These are phyloP conservation scores for Cutaneotrichosporon spelunceum DNA, from an alignment of 1,284 basidiomycete species.

Conservation along the genomic window DNA sequence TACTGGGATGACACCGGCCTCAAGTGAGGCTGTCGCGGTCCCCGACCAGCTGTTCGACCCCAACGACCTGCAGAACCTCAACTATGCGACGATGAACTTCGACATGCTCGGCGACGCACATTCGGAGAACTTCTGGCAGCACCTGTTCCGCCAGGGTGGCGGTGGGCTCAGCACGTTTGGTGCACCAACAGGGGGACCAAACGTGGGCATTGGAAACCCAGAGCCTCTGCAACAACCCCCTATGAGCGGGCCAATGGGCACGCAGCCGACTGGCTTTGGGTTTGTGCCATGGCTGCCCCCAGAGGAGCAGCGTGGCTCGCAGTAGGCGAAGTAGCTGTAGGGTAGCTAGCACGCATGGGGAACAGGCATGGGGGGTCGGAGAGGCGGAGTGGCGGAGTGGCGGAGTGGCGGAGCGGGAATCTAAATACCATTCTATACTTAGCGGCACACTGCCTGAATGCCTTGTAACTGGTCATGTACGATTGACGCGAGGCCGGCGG, in stretches of 20 bases:
- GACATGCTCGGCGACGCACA: constrained; percentile 22
- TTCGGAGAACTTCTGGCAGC: constrained; percentile 19
- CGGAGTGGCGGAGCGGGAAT: too few relatives aligned
- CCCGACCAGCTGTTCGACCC: constrained; percentile 21
- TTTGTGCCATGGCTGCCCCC: constrained; percentile 20
- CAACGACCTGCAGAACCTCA: constrained; percentile 22
- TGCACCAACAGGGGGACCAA: background rate
- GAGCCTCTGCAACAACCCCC: constrained; percentile 3
- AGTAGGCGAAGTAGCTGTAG: background rate
- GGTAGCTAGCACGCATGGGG: too few relatives aligned
- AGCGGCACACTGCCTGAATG: background rate
- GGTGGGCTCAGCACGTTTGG: constrained; percentile 15
- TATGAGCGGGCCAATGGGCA: background rate
- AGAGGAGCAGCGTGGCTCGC: background rate
- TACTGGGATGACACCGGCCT: constrained; percentile 8
- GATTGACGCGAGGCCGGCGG: too few relatives aligned
- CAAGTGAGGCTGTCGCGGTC: constrained; percentile 3
- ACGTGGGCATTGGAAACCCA: too few relatives aligned
- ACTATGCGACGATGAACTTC: constrained; percentile 25
- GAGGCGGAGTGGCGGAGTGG: too few relatives aligned
- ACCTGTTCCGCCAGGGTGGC: constrained; percentile 16
- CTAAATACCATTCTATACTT: constrained; percentile 1
- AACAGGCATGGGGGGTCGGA: too few relatives aligned
- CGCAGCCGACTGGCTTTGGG: constrained; percentile 10
- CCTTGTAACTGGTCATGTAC: constrained; percentile 5